phyloP scores from a whole-genome alignment of 1,139 yeast species.

The Hansenula anomala region DNA sequence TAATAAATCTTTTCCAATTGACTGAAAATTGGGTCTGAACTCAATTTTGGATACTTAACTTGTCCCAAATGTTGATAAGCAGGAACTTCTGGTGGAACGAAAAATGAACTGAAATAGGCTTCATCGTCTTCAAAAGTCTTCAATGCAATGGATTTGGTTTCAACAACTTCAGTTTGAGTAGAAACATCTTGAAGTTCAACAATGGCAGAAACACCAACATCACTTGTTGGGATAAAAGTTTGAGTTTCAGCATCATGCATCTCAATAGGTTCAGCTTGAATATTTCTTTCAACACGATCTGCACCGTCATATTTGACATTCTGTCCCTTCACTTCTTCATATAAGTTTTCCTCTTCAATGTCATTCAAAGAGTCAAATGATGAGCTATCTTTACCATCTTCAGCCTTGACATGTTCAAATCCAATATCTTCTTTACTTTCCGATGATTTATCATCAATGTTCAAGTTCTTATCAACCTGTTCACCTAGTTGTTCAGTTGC shows the following conservation, averaged over 20 bases:
- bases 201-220: slow-evolving; percentile 10
- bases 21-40: slow-evolving; percentile 21
- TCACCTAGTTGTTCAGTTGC: slow-evolving; percentile 6
- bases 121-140: slow-evolving; percentile 37
- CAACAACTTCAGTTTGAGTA: slow-evolving; percentile 24
- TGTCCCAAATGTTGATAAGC: slow-evolving; percentile 22
- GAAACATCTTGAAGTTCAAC: not conserved
- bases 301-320: slow-evolving; percentile 7
- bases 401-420: slow-evolving; percentile 2
- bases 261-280: not conserved
- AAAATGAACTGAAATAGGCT: slow-evolving; percentile 24
- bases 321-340: slow-evolving; percentile 1
- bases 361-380: slow-evolving; percentile 7
- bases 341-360: slow-evolving; percentile 8
- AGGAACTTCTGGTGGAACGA: slow-evolving; percentile 24
- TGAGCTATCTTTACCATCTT: slow-evolving; percentile 1
- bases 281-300: slow-evolving; percentile 5
- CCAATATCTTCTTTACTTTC: slow-evolving; percentile 2
- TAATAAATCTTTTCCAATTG: slow-evolving; percentile 34
- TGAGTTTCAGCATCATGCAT: not conserved
- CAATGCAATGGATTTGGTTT: slow-evolving; percentile 14
- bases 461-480: slow-evolving; percentile 3
- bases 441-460: slow-evolving; percentile 4
- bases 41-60: slow-evolving; percentile 27
- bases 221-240: not conserved